Conservation (phyloP, 345 rosid species). For the Carallia brachiata region DNA sequence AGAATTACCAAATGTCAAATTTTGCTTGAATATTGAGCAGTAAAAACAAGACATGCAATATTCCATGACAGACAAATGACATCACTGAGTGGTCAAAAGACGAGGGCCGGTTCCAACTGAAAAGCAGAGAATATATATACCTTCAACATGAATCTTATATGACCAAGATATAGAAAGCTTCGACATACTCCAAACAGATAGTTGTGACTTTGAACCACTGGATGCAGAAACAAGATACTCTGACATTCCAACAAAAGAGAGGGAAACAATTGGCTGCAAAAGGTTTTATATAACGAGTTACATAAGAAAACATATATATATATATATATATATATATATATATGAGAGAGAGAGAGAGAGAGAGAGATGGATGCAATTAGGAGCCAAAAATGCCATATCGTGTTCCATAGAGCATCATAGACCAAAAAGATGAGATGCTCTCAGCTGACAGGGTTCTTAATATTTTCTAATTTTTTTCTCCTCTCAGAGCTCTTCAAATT, state of each 20-base stretch:
- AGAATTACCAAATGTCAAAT: background rate
- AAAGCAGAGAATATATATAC: conserved; percentile 30
- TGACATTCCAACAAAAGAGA: conserved; percentile 69
- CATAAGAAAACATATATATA: background rate
- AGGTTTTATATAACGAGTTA: conserved; percentile 9
- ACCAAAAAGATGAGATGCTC: background rate
- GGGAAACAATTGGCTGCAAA: conserved; percentile 62
- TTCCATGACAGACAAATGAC: background rate
- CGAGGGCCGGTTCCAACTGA: background rate
- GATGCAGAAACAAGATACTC: conserved; percentile 79
- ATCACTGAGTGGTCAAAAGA: background rate
- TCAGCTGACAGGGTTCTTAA: no score
- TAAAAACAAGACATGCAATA: background rate
- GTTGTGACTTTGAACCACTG: conserved; percentile 53
- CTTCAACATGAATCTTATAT: conserved; percentile 73
- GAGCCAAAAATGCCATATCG: background rate
- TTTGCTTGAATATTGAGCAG: background rate
- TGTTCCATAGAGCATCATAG: background rate
- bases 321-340: no score
- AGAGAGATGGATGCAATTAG: background rate
- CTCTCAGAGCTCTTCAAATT: background rate
- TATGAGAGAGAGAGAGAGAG: background rate
- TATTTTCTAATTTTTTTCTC: background rate
- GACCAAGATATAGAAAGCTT: conserved; percentile 75
- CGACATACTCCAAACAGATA: conserved; percentile 78